Evolutionary conservation across 2,329 filamentous ascomycete species (phyloP).

Genomic region (Nemania sp.): DNA sequence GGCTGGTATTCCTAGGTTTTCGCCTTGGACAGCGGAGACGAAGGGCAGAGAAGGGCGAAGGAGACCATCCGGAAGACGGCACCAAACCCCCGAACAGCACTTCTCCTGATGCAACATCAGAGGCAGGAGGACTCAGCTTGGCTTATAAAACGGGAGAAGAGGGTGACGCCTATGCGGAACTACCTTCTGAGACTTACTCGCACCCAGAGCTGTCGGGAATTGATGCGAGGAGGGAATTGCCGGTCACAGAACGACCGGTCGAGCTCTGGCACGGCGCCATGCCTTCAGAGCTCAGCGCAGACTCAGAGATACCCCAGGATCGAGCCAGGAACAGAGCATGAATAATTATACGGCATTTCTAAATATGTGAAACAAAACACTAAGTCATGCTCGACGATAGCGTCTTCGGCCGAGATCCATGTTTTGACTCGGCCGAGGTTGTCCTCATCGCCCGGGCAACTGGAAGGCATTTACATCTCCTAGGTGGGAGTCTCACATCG

Average conservation of each 20-base stretch:
- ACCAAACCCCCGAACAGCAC: too few relatives aligned
- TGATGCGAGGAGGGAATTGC: constrained; percentile 6
- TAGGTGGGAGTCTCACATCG: too few relatives aligned
- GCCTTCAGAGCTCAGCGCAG: constrained; percentile 17
- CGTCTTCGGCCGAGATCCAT: too few relatives aligned
- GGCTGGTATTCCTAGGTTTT: constrained; percentile 17
- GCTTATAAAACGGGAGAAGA: not conserved
- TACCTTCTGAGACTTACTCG: not conserved
- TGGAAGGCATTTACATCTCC: too few relatives aligned
- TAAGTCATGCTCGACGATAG: not conserved
- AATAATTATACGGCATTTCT: constrained; percentile 1
- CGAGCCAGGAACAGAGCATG: not conserved
- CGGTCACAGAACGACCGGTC: not conserved
- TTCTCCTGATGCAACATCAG: too few relatives aligned
- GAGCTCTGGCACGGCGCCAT: constrained; percentile 18
- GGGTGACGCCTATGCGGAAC: not conserved
- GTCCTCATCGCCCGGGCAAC: too few relatives aligned
- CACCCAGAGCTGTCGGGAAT: not conserved
- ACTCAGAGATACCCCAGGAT: constrained; percentile 6
- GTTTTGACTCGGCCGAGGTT: too few relatives aligned
- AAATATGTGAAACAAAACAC: constrained; percentile 1
- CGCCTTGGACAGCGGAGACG: constrained; percentile 13
- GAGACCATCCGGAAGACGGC: constrained; percentile 1
- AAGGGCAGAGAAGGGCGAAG: too few relatives aligned
- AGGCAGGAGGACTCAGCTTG: too few relatives aligned